Base-by-base conservation (phyloP, 2,329 filamentous ascomycete genomes). In the Clonostachys chloroleuca region DNA sequence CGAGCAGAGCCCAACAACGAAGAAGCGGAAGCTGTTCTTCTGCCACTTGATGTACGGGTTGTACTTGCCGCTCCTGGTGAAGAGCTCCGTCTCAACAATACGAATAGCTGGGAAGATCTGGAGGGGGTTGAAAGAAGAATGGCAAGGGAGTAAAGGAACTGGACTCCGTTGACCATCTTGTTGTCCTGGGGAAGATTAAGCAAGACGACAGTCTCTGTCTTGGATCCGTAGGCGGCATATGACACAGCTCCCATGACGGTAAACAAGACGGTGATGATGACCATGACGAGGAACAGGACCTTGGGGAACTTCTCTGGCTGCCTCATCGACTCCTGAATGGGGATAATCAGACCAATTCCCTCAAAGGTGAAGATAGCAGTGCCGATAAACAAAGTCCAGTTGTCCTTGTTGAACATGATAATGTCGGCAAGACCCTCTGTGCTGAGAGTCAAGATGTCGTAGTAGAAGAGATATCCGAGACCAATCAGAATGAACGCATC, bases 1-100 rank as follows among this genome's bases (percentile, higher is more conserved):
- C 1, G 92, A 88, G 60, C 94, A 97, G 20, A 94, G 68, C 59
- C 89, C 81, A 44, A 97, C 94, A 52, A 96, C 83, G 61, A 92
- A 85, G 75, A 97, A 99, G 47, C 94, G 86, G 74, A 96, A 99
- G 34, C 87, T 74, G 58, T 99, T 99, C 83, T 99, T 99, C 77
- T 97, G 89, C 94, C 94, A 99, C 74, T 99, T 99, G 75, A 99
- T 95, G 62, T 89, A 94, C 1, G 91, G 92, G 63, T 97, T 96
- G 72, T 96, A 96, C 69, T 99, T 99, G 57, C 94, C 92, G 52
- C 91, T 96, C 61, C 87, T 80, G 20, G 89, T 95, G 67, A 97
- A 99, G 7, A 97, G 77, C 55, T 91, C 90, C 57, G 95, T 96
- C 68, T 95, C 92, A 34, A 89, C 90, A 60, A 99, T 99, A 61